phyloP scores from a whole-genome alignment of 768 basidiomycete species.

The Termitomyces sp. region DNA sequence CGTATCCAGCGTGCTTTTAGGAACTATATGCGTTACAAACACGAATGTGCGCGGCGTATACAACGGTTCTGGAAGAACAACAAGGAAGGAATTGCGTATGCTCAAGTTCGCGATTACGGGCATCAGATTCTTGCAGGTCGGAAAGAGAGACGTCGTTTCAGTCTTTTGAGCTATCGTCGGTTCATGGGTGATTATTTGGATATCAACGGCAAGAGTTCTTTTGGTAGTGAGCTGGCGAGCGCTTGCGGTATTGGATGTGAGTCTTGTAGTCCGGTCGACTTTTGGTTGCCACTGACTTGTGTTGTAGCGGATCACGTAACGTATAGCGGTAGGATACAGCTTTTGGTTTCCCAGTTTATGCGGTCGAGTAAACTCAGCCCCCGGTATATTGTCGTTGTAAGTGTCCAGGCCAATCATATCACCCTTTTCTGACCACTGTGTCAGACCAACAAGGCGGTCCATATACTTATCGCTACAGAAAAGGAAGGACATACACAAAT shows the following conservation, averaged over 20 bases:
- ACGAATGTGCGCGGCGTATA: slow-evolving; percentile 92
- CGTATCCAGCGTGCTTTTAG: slow-evolving; percentile 96
- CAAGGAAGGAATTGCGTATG: slow-evolving; percentile 88
- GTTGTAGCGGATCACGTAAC: slow-evolving; percentile 63
- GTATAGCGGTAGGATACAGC: slow-evolving; percentile 78
- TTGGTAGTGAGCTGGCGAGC: slow-evolving; percentile 70
- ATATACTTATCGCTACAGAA: slow-evolving; percentile 60
- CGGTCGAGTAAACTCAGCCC: slow-evolving; percentile 92
- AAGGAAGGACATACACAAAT: slow-evolving; percentile 59
- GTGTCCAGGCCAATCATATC: slow-evolving; percentile 23
- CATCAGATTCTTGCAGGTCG: slow-evolving; percentile 87
- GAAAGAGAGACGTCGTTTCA: slow-evolving; percentile 92
- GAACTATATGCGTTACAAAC: slow-evolving; percentile 92
- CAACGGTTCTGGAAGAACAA: slow-evolving; percentile 99
- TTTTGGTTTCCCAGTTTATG: slow-evolving; percentile 78
- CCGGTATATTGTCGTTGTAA: slow-evolving; percentile 82
- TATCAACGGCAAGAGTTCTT: slow-evolving; percentile 71
- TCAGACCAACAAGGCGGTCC: slow-evolving; percentile 81
- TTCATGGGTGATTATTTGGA: slow-evolving; percentile 97
- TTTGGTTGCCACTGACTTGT: not conserved
- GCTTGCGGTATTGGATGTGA: slow-evolving; percentile 73
- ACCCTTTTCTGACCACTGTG: not conserved
- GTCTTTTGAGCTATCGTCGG: slow-evolving; percentile 88
- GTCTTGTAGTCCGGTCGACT: slow-evolving; percentile 15
- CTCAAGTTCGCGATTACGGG: slow-evolving; percentile 89